These are phyloP conservation scores for Mucor irregularis DNA, from an alignment of 371 early-diverging fungal genomes.

Conservation along the genomic window DNA sequence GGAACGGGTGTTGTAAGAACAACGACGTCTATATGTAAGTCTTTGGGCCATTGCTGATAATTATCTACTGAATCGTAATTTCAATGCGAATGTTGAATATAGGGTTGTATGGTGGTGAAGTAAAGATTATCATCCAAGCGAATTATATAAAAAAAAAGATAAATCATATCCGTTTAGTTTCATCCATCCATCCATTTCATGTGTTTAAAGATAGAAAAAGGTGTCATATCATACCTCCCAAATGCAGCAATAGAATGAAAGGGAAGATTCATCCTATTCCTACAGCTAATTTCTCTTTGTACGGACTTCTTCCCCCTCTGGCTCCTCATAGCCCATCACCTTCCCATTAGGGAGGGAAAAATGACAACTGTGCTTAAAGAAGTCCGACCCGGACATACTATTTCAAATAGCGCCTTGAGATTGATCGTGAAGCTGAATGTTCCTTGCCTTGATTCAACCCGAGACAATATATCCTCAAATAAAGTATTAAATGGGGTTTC, in stretches of 20 bases:
- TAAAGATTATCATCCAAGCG: too few species aligned
- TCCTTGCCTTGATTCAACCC: too few species aligned
- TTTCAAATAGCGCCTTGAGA: too few species aligned
- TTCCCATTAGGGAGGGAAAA: too few species aligned
- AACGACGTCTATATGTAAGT: slow-evolving; percentile 95
- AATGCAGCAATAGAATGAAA: slow-evolving; percentile 26
- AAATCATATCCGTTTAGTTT: too few species aligned
- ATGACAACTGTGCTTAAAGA: too few species aligned
- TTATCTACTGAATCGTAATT: slow-evolving; percentile 10
- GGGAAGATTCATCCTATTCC: slow-evolving; percentile 13
- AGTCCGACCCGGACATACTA: too few species aligned
- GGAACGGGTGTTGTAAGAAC: slow-evolving; percentile 98
- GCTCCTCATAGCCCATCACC: too few species aligned
- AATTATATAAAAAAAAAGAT: background rate
- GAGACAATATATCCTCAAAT: too few species aligned
- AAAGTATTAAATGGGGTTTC: too few species aligned
- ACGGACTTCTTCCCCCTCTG: too few species aligned
- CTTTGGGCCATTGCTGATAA: slow-evolving; percentile 79
- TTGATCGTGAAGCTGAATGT: too few species aligned
- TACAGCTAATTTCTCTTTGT: background rate
- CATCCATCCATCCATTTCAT: slow-evolving; percentile 4
- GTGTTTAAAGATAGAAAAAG: slow-evolving; percentile 4
- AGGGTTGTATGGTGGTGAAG: background rate
- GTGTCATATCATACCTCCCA: slow-evolving; percentile 19
- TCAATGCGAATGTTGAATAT: background rate